Evolutionary conservation across 176 grass and related monocot genomes (phyloP).

Genomic region (Carex pumila): DNA sequence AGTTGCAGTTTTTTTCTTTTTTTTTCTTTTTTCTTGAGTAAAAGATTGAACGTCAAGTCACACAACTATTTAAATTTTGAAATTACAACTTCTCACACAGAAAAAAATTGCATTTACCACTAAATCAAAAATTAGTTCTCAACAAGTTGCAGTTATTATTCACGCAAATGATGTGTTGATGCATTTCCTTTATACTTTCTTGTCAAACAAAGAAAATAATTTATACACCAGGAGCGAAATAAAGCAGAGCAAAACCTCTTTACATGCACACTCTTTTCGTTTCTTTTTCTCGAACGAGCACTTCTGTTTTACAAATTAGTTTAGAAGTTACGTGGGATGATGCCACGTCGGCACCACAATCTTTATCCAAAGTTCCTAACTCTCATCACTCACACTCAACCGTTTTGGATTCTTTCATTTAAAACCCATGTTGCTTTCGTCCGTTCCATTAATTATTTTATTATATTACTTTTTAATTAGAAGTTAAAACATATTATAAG

Average conservation of each 20-base stretch:
- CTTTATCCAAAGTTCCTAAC: not conserved
- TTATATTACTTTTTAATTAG: too few species aligned
- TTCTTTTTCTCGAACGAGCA: not conserved
- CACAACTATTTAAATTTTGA: too few species aligned
- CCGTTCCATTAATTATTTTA: too few species aligned
- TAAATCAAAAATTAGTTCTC: too few species aligned
- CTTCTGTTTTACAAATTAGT: not conserved
- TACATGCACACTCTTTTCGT: not conserved
- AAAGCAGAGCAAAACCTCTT: not conserved
- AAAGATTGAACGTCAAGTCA: too few species aligned
- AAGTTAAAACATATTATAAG: too few species aligned
- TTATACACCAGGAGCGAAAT: not conserved
- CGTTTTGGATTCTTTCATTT: not conserved
- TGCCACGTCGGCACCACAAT: not conserved
- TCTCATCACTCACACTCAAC: not conserved
- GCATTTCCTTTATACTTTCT: not conserved
- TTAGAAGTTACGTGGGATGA: not conserved
- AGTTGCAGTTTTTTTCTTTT: not conserved
- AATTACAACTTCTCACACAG: too few species aligned
- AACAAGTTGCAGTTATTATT: not conserved
- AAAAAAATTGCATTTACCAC: too few species aligned
- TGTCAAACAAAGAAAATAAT: not conserved
- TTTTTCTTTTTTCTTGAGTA: too few species aligned
- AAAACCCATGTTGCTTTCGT: too few species aligned
- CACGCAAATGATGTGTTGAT: not conserved